Evolutionary conservation across 345 rosid species (phyloP), one percentile per base, ranked within the genome.

Genomic region (Brassica juncea): DNA sequence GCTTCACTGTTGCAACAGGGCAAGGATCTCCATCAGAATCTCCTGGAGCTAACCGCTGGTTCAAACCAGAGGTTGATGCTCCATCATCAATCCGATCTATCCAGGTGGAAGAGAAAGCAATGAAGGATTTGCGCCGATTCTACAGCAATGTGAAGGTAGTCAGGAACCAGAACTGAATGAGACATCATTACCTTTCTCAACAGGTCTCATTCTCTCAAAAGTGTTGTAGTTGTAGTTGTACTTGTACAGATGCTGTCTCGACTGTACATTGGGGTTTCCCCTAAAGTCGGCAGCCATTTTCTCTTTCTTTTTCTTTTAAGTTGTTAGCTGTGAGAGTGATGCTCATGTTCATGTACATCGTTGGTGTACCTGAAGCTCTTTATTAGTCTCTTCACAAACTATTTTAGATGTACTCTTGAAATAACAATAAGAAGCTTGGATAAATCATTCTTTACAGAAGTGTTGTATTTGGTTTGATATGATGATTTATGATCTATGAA

Each of bases 61-160:
- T 88, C 87, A 95, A 88, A 82, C 97, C 96, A 2, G 99, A 95
- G 75, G 67, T 80, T 0, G 90, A 88, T 67, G 58, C 88, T 34
- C 87, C 94, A 3, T 91, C 99, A 10, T 85, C 98, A 4, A 86
- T 95, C 39, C 90, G 96, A 1, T 90, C 98, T 0, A 95, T 95
- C 75, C 98, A 95, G 86, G 89, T 93, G 0, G 99, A 95, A 83
- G 99, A 93, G 83, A 91, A 84, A 86, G 99, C 98, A 19, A 91
- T 93, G 84, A 95, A 91, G 86, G 98, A 93, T 78, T 89, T 93
- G 35, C 90, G 91, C 74, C 94, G 98, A 44, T 84, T 89, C 82
- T 93, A 95, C 83, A 88, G 92, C 87, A 91, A 82, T 10, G 99
- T 91, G 23, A 95, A 91, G 88, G 84, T 95, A 16, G 92, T 89